phyloP scores from a whole-genome alignment of 192 early-diverging fungal genomes.

The Kickxella alabastrina region DNA sequence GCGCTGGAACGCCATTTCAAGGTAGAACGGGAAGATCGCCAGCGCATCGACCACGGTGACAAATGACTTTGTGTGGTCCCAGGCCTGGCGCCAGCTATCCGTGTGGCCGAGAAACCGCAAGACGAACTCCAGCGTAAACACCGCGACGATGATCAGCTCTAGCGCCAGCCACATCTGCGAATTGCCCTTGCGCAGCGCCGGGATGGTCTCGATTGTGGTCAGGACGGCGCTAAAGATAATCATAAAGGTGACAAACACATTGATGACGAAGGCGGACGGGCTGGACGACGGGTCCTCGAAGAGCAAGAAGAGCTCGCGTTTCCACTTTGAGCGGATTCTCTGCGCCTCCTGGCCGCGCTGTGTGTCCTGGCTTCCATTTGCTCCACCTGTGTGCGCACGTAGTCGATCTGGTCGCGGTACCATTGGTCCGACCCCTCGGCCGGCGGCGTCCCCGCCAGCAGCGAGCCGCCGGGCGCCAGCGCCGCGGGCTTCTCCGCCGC shows the following conservation, averaged over 20 bases:
- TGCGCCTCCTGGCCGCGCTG: slow-evolving; percentile 46
- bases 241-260: slow-evolving; percentile 68
- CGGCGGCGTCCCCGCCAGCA: slow-evolving; percentile 20
- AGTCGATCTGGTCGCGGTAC: slow-evolving; percentile 51
- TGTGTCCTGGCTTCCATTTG: slow-evolving; percentile 41
- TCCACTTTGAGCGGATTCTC: slow-evolving; percentile 49
- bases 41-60: slow-evolving; percentile 69
- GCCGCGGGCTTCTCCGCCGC: slow-evolving; percentile 5
- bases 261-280: slow-evolving; percentile 63
- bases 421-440: slow-evolving; percentile 37
- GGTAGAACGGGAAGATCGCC: slow-evolving; percentile 76
- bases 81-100: slow-evolving; percentile 61
- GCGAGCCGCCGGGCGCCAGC: slow-evolving; percentile 18
- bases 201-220: slow-evolving; percentile 78
- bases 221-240: slow-evolving; percentile 71
- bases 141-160: slow-evolving; percentile 64
- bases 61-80: slow-evolving; percentile 35
- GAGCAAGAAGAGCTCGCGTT: slow-evolving; percentile 63
- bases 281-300: slow-evolving; percentile 78
- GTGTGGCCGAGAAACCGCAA: slow-evolving; percentile 69
- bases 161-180: slow-evolving; percentile 58
- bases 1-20: slow-evolving; percentile 62
- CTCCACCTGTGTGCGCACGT: slow-evolving; percentile 49
- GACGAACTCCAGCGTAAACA: slow-evolving; percentile 74
- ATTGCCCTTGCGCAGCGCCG: slow-evolving; percentile 57